phyloP scores from a whole-genome alignment of 2,329 filamentous ascomycete species.

The Phoma herbarum region DNA sequence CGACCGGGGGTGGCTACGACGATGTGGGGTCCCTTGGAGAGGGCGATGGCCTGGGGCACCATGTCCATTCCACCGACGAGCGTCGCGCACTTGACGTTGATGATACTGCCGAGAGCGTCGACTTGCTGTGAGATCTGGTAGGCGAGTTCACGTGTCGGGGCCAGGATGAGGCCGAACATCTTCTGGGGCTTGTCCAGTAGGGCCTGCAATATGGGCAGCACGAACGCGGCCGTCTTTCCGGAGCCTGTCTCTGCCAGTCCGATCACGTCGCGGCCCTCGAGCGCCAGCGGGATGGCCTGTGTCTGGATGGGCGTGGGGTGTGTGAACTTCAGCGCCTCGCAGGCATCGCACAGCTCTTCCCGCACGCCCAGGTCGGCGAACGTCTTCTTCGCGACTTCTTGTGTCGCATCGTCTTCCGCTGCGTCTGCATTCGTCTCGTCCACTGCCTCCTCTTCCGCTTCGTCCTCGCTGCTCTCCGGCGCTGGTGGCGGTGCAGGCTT shows the following conservation, averaged over 20 bases:
- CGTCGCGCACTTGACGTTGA: conserved; percentile 84
- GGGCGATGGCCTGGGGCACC: conserved; percentile 87
- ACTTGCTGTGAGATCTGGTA: conserved; percentile 90
- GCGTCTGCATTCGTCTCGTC: conserved; percentile 9
- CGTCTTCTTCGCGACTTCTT: conserved; percentile 60
- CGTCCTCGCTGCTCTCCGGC: conserved; percentile 37
- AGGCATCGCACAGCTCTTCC: conserved; percentile 88
- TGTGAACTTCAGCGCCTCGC: conserved; percentile 81
- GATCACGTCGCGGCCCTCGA: conserved; percentile 85
- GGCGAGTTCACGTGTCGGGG: conserved; percentile 91
- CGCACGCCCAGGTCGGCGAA: conserved; percentile 81
- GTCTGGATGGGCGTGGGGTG: conserved; percentile 87
- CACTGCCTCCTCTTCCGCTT: conserved; percentile 28
- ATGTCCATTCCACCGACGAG: conserved; percentile 96
- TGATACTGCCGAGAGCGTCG: conserved; percentile 85
- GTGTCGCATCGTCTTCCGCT: conserved; percentile 1
- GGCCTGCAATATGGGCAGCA: conserved; percentile 86
- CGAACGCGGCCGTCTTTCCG: conserved; percentile 96
- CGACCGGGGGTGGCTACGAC: conserved; percentile 94
- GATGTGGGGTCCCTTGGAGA: conserved; percentile 96
- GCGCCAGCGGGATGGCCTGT: conserved; percentile 81
- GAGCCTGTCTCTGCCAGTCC: conserved; percentile 94
- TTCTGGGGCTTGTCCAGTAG: conserved; percentile 88
- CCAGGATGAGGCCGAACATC: conserved; percentile 87
- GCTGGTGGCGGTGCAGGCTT: conserved; percentile 30